These are phyloP conservation scores for Escovopsis sp. DNA, from an alignment of 2,329 filamentous ascomycete species.

Conservation along the genomic window DNA sequence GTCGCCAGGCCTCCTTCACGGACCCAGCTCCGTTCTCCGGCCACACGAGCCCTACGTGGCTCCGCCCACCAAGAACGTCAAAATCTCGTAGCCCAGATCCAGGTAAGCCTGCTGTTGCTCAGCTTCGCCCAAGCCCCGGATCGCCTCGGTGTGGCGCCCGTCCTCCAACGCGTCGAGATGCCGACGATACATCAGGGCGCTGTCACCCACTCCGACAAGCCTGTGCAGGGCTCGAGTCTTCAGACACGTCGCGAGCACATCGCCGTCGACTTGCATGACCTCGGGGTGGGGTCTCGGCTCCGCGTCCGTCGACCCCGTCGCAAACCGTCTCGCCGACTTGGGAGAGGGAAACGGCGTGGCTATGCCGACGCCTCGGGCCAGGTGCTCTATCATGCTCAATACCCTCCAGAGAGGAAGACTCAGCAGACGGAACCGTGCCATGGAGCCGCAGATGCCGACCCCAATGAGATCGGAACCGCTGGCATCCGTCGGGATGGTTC, in stretches of 20 bases:
- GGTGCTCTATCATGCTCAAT: slow-evolving; percentile 57
- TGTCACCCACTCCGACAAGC: slow-evolving; percentile 21
- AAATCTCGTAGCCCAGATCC: slow-evolving; percentile 35
- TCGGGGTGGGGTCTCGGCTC: slow-evolving; percentile 28
- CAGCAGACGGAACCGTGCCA: slow-evolving; percentile 57
- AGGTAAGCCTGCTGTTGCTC: slow-evolving; percentile 23
- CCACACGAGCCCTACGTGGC: slow-evolving; percentile 23
- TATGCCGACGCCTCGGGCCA: slow-evolving; percentile 35
- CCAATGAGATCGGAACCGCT: slow-evolving; percentile 45
- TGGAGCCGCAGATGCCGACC: slow-evolving; percentile 51
- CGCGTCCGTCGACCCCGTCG: slow-evolving; percentile 9
- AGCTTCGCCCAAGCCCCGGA: slow-evolving; percentile 11
- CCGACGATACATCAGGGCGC: slow-evolving; percentile 28
- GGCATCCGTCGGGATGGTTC: slow-evolving; percentile 25
- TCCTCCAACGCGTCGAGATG: slow-evolving; percentile 36
- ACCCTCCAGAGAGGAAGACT: slow-evolving; percentile 48
- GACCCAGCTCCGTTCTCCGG: no score
- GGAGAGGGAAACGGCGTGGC: slow-evolving; percentile 26
- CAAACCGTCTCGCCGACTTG: not conserved
- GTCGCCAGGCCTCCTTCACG: no score
- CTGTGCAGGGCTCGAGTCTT: slow-evolving; percentile 29
- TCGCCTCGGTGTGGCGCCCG: slow-evolving; percentile 24
- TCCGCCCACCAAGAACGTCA: slow-evolving; percentile 38
- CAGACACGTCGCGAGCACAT: slow-evolving; percentile 43
- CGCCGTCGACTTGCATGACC: slow-evolving; percentile 52